Conservation (phyloP, 2,329 filamentous ascomycete genomes). For the Phialophora tarda region DNA sequence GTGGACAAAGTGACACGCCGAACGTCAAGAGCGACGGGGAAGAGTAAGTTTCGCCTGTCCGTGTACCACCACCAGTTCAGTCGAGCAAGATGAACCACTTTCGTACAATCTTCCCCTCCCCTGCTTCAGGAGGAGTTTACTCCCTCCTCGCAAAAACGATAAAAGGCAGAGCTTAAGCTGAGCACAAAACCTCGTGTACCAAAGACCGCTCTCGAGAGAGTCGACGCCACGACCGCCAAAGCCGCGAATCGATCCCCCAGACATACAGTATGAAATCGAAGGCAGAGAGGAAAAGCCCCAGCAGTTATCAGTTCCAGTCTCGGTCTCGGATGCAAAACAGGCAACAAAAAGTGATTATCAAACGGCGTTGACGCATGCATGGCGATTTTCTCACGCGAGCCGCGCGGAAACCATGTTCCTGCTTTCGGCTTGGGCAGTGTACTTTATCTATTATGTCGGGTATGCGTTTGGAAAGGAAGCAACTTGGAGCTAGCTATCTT, state of each 20-base stretch:
- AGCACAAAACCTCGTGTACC: constrained; percentile 15
- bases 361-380: constrained; percentile 21
- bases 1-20: constrained; percentile 30
- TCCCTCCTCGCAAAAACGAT: not conserved
- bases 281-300: not conserved
- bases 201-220: constrained; percentile 19
- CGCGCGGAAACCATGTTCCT: constrained; percentile 27
- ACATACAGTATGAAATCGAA: constrained; percentile 12
- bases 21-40: constrained; percentile 33
- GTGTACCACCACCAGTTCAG: not conserved
- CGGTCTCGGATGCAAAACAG: not conserved
- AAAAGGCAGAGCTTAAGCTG: constrained; percentile 29
- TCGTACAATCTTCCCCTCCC: not conserved
- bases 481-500: not conserved
- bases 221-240: constrained; percentile 23
- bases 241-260: constrained; percentile 28
- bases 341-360: constrained; percentile 13
- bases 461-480: constrained; percentile 27
- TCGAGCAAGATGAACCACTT: not conserved
- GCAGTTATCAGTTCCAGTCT: not conserved
- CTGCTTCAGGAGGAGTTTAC: not conserved
- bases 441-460: constrained; percentile 14
- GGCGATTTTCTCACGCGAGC: constrained; percentile 17
- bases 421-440: constrained; percentile 23
- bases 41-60: constrained; percentile 33